Conservation (phyloP, 164 flowering plant genomes). For the Berberis thunbergii region DNA sequence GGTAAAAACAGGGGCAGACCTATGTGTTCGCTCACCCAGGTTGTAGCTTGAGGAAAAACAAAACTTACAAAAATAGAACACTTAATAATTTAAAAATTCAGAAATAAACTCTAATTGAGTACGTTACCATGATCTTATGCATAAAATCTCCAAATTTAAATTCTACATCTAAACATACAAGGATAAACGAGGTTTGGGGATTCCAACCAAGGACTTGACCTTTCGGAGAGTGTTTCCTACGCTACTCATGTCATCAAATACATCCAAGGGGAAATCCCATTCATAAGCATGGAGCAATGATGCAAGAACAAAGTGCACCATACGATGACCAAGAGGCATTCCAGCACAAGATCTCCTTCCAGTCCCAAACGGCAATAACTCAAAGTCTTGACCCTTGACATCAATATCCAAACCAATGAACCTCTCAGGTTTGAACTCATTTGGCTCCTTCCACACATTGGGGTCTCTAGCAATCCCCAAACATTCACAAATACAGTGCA, state of each 20-base stretch:
- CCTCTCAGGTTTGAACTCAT: slow-evolving; percentile 27
- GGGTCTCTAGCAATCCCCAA: slow-evolving; percentile 28
- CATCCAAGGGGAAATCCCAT: slow-evolving; percentile 18
- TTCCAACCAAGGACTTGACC: slow-evolving; percentile 16
- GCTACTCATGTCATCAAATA: slow-evolving; percentile 18
- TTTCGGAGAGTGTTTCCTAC: slow-evolving; percentile 25
- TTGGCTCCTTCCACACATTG: slow-evolving; percentile 21
- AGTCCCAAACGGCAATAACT: slow-evolving; percentile 30
- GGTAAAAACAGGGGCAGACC: too few relatives aligned
- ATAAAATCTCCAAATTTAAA: too few relatives aligned
- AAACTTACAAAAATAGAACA: too few relatives aligned
- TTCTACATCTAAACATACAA: too few relatives aligned
- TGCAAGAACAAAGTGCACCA: slow-evolving; percentile 18
- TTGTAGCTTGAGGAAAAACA: too few relatives aligned
- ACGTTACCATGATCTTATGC: too few relatives aligned
- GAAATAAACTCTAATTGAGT: too few relatives aligned
- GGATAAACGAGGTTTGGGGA: slow-evolving; percentile 19
- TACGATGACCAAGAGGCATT: slow-evolving; percentile 15
- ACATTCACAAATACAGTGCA: slow-evolving; percentile 25
- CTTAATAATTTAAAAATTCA: too few relatives aligned
- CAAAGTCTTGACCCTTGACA: slow-evolving; percentile 32
- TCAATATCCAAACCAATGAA: slow-evolving; percentile 20
- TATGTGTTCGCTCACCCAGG: too few relatives aligned
- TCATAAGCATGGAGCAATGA: slow-evolving; percentile 22
- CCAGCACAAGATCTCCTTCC: slow-evolving; percentile 33